Base-by-base conservation (phyloP, 1,284 basidiomycete genomes). In the Farysia itapuensis region DNA sequence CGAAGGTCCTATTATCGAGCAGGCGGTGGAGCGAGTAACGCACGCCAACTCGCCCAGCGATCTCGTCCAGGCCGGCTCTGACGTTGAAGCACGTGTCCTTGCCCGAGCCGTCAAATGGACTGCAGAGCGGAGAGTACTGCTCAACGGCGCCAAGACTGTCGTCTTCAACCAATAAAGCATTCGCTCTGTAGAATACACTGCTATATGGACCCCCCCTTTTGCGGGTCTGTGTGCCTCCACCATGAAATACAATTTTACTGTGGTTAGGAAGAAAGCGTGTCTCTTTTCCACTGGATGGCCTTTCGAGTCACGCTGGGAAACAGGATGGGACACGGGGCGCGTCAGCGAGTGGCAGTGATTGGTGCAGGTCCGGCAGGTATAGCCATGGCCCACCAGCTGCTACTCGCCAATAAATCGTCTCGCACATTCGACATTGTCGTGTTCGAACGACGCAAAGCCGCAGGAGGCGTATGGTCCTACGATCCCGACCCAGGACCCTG, bases 291-390 rank as follows among this genome's bases (percentile, higher is more conserved):
- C n/a, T n/a, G n/a, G n/a, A n/a, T n/a, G n/a, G n/a, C n/a, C n/a
- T n/a, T n/a, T n/a, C n/a, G n/a, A 28, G 25, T n/a, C 9, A n/a
- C 25, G 25, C 25, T 28, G 25, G 25, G 25, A 9, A n/a, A n/a
- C 9, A n/a, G 25, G n/a, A 9, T 28, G 25, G 19, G 19, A 20
- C 20, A 16, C 39, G 14, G 36, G n/a, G n/a, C n/a, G n/a, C n/a
- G n/a, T n/a, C 33, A 29, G 14, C 15, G 79, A 19, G 64, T 81
- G 15, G 79, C 78, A 4, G 61, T 81, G 24, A 74, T 81, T 14
- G 80, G 80, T 12, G 78, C 71, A 0, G 80, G 80, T 12, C 70
- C 78, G 14, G 63, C 77, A 0, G 80, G 80, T 0, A 63, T 82
- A 11, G 70, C 77, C 0, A 77, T 77, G 19, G 68, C 78, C 6